These are phyloP conservation scores for Dactylonectria macrodidyma DNA, from an alignment of 2,329 filamentous ascomycete genomes.

Conservation along the genomic window DNA sequence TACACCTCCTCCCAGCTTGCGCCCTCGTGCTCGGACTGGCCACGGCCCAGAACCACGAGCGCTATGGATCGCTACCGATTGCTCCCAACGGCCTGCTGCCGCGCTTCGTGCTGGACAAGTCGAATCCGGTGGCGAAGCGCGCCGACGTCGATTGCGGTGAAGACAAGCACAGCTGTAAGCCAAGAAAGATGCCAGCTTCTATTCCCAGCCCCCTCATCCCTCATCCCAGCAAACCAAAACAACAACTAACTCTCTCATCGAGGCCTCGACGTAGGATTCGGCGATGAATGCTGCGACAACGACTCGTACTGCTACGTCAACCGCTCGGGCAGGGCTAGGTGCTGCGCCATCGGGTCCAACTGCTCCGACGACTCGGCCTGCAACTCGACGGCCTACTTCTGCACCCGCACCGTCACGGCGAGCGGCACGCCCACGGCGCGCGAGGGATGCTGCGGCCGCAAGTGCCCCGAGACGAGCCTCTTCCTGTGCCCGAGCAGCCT, in stretches of 20 bases:
- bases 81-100: slow-evolving; percentile 49
- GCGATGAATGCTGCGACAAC: slow-evolving; percentile 60
- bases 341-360: slow-evolving; percentile 60
- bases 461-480: slow-evolving; percentile 57
- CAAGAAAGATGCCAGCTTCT: not conserved
- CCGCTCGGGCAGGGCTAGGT: slow-evolving; percentile 50
- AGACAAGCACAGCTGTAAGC: slow-evolving; percentile 52
- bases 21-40: slow-evolving; percentile 32
- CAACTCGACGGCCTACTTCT: slow-evolving; percentile 52
- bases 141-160: slow-evolving; percentile 45
- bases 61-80: slow-evolving; percentile 41
- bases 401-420: slow-evolving; percentile 48
- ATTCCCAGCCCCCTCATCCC: not conserved
- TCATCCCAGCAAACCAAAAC: not conserved
- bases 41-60: slow-evolving; percentile 33
- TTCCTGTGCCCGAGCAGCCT: slow-evolving; percentile 61
- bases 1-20: slow-evolving; percentile 15
- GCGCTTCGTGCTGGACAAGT: slow-evolving; percentile 50
- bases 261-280: slow-evolving; percentile 61
- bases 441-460: slow-evolving; percentile 57
- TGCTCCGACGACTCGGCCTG: slow-evolving; percentile 58
- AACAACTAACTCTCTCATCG: not conserved
- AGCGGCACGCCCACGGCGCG: slow-evolving; percentile 47
- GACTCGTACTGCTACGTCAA: slow-evolving; percentile 63
- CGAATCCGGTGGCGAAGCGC: slow-evolving; percentile 48